phyloP scores from a whole-genome alignment of 345 rosid species.

The Citrus hindsii region DNA sequence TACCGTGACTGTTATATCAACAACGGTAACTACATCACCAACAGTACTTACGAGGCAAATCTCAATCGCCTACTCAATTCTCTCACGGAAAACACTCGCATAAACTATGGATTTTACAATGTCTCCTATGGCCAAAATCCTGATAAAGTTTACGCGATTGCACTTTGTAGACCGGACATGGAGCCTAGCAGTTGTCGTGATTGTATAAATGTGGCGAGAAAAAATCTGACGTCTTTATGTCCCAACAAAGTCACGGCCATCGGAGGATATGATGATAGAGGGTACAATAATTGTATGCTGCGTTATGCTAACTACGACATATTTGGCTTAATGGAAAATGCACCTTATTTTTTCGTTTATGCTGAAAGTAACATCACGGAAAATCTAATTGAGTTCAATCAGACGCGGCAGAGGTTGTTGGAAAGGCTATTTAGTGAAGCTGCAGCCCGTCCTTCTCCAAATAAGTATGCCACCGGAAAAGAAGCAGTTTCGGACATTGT shows the following conservation, averaged over 20 bases:
- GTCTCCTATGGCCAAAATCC: not conserved
- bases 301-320: not conserved
- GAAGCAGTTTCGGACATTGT: not conserved
- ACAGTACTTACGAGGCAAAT: slow-evolving; percentile 1
- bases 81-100: not conserved
- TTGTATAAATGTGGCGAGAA: not conserved
- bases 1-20: not conserved
- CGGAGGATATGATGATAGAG: not conserved
- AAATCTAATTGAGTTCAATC: slow-evolving; percentile 15
- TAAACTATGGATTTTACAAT: slow-evolving; percentile 3
- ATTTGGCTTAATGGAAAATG: not conserved
- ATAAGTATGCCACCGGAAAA: slow-evolving; percentile 44
- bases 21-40: not conserved
- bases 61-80: slow-evolving; percentile 5
- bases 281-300: not conserved
- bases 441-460: slow-evolving; percentile 21
- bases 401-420: slow-evolving; percentile 13
- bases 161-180: slow-evolving; percentile 14
- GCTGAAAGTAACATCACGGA: not conserved
- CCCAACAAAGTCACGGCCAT: not conserved
- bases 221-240: not conserved
- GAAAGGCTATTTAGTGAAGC: slow-evolving; percentile 20
- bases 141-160: not conserved
- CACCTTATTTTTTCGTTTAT: not conserved
- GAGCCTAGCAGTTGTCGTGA: not conserved